Base-by-base conservation (phyloP, 2,329 filamentous ascomycete species). In the Sphaerulina musiva region DNA sequence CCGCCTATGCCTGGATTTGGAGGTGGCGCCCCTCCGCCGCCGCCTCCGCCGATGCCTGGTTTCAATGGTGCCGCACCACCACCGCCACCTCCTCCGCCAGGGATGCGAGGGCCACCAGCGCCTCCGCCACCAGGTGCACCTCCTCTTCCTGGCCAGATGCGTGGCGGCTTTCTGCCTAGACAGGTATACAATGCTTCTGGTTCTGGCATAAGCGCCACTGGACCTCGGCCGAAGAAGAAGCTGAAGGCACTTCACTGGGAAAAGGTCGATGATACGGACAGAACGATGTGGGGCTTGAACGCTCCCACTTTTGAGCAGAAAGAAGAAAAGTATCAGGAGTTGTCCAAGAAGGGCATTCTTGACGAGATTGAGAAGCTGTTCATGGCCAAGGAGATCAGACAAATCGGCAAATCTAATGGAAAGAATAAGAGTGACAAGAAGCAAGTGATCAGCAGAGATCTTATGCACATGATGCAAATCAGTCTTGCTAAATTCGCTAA, bases 191-290 rank as follows among this genome's bases (percentile, higher is more conserved):
- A 81, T 57, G 73, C 76, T 17, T 68, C 78, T 11, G 34, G 34
- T n/a, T 74, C 82, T 20, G 80, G 82, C 6, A 77, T 89, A 62
- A 83, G 85, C 42, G 74, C 95, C 64, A 85, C 89, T 36, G 87
- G 90, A 57, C 88, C 90, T 49, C 80, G 92, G 64, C 90, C 93
- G 20, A 97, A 96, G 81, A 97, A 95, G 83, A 98, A 97, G 79
- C 89, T 98, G 72, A 98, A 98, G 82, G 92, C 92, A 55, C 80
- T 98, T 63, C 93, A 98, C 75, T 97, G 93, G 92, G 93, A 98
- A 74, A 97, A 97, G 77, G 89, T 98, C 51, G 93, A 98, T 72
- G 82, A 87, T 50, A 88, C 90, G 20, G 84, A 93, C 69, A 87
- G 89, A 48, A 96, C 92, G 51, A 88, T 96, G 64, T 97, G 92